Evolutionary conservation across 108 stramenopile genomes (phyloP).

Genomic region (Fragilaria crotonensis): DNA sequence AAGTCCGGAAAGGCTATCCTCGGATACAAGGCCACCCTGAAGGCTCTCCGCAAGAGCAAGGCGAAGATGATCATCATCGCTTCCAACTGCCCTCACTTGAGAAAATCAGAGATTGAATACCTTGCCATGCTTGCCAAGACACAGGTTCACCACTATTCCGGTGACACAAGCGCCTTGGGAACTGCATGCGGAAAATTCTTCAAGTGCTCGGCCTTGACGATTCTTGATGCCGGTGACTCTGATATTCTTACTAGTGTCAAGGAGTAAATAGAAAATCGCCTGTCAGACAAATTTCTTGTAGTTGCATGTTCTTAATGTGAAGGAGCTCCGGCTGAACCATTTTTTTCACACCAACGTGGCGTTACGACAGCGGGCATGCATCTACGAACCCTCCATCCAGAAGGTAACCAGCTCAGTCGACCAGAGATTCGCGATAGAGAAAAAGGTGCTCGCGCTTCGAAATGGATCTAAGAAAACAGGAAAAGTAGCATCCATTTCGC

Average conservation of each 20-base stretch:
- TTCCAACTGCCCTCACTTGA: conserved; percentile 95
- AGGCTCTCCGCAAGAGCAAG: conserved; percentile 89
- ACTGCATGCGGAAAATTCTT: conserved; percentile 98
- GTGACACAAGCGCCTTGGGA: conserved; percentile 95
- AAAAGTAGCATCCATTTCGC: too few relatives aligned
- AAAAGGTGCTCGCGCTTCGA: too few relatives aligned
- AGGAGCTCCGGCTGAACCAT: too few relatives aligned
- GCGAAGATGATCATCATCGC: conserved; percentile 95
- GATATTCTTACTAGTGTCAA: conserved; percentile 70
- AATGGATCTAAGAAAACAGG: too few relatives aligned
- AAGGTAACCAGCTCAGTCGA: too few relatives aligned
- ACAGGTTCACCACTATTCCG: conserved; percentile 93
- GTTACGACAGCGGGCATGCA: too few relatives aligned
- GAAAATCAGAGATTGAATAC: conserved; percentile 99
- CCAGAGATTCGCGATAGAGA: too few relatives aligned
- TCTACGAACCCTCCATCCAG: too few relatives aligned
- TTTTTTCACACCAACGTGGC: too few relatives aligned
- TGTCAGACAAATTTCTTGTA: too few relatives aligned
- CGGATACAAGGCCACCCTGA: conserved; percentile 94
- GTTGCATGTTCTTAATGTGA: too few relatives aligned
- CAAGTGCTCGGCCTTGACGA: conserved; percentile 87
- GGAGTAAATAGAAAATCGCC: conserved; percentile 46
- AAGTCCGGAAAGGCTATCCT: conserved; percentile 96
- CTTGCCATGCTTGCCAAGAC: conserved; percentile 97
- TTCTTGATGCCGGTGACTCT: conserved; percentile 92